Evolutionary conservation across 2,329 filamentous ascomycete genomes (phyloP).

Genomic region (Trichoderma pleuroti): DNA sequence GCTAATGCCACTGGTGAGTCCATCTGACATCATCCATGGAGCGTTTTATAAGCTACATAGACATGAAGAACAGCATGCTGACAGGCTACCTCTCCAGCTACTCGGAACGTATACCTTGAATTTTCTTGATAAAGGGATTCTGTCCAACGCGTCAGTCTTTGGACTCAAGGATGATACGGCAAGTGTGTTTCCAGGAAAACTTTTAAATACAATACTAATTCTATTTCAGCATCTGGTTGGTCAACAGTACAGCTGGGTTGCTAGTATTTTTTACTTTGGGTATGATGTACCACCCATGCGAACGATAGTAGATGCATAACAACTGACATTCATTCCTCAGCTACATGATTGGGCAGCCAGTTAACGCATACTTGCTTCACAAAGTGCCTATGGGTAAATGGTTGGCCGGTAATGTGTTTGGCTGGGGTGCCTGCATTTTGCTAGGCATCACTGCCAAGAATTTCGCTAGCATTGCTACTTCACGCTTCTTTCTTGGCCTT

Average conservation of each 20-base stretch:
- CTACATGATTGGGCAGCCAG: not conserved
- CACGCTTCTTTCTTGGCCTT: constrained; percentile 21
- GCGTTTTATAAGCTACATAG: not conserved
- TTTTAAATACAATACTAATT: not conserved
- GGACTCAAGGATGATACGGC: not conserved
- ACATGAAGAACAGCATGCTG: not conserved
- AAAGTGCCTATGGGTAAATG: constrained; percentile 18
- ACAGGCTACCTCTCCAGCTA: not conserved
- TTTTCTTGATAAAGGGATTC: not conserved
- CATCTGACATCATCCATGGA: not conserved
- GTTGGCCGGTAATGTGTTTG: constrained; percentile 8
- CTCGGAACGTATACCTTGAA: not conserved
- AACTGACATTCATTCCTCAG: not conserved
- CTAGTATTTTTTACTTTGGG: not conserved
- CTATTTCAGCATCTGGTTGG: not conserved
- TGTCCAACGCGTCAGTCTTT: not conserved
- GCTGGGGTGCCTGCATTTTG: constrained; percentile 7
- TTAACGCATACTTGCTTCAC: constrained; percentile 3
- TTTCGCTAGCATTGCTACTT: constrained; percentile 18
- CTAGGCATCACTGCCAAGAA: not conserved
- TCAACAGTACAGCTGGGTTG: not conserved
- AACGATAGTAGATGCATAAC: not conserved
- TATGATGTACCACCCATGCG: not conserved
- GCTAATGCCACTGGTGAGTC: constrained; percentile 16
- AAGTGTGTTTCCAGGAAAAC: not conserved